A percentile compares a stretch with the other conserved stretches of the same genome.
These are phyloP conservation scores for Cordyceps tenuipes DNA, from an alignment of 2,329 filamentous ascomycete species.

Conservation along the genomic window DNA sequence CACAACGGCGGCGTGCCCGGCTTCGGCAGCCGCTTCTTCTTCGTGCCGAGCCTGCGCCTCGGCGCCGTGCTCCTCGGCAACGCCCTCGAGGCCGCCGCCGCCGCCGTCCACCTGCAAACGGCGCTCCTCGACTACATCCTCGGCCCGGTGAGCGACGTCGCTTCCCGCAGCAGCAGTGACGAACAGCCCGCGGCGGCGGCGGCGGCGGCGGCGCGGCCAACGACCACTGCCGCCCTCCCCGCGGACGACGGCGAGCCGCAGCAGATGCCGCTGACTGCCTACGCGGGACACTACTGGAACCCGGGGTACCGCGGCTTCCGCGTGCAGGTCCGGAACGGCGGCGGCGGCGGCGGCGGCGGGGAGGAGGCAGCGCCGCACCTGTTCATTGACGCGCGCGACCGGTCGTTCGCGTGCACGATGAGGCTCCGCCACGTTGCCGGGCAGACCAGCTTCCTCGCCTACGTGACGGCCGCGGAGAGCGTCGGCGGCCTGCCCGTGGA, in stretches of 20 bases:
- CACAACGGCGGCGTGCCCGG: conserved; percentile 10
- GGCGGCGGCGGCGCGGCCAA: neutral
- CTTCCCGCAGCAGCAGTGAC: too few species aligned
- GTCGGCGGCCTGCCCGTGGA: neutral
- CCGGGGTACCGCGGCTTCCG: conserved; percentile 2
- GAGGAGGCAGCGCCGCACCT: neutral
- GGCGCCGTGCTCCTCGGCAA: conserved; percentile 10
- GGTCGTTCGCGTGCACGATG: neutral
- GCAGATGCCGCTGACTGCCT: neutral
- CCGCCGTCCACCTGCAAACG: neutral
- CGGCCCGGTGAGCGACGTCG: neutral
- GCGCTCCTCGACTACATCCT: neutral
- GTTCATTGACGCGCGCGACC: conserved; percentile 7
- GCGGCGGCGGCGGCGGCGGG: too few species aligned
- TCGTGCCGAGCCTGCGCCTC: conserved; percentile 5
- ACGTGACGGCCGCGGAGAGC: neutral
- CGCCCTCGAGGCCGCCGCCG: neutral
- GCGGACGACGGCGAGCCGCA: neutral
- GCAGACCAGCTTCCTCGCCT: conserved; percentile 4
- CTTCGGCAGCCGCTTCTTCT: conserved; percentile 5
- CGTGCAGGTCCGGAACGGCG: neutral
- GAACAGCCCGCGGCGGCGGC: neutral
- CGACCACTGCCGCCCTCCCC: too few species aligned
- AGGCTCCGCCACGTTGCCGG: neutral
- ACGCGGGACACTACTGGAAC: conserved; percentile 6